Conservation (phyloP, 192 early-diverging fungal genomes). For the Funneliformis geosporum region DNA sequence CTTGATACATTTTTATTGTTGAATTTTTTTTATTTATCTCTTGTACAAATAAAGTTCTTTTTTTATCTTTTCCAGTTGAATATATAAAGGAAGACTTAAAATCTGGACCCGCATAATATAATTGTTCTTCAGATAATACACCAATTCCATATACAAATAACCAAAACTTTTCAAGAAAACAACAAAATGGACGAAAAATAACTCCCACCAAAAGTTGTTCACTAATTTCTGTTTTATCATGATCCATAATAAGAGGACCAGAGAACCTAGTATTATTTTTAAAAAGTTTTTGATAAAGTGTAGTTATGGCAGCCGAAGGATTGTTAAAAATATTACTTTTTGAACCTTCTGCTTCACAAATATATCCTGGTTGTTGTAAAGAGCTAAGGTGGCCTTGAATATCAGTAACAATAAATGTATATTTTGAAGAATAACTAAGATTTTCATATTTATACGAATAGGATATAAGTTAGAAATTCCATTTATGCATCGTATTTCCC, state of each 20-base stretch:
- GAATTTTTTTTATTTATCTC: neutral
- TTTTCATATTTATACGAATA: too few species aligned
- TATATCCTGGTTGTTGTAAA: too few species aligned
- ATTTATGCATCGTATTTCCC: too few species aligned
- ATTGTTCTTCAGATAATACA: neutral
- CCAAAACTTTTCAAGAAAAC: neutral
- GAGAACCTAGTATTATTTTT: too few species aligned
- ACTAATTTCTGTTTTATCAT: neutral
- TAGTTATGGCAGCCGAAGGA: too few species aligned
- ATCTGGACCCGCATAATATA: neutral
- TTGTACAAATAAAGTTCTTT: neutral
- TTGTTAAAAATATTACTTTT: neutral
- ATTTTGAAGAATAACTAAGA: too few species aligned
- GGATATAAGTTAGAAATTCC: too few species aligned
- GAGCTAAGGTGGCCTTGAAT: too few species aligned
- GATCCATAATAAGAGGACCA: neutral
- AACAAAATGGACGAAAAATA: neutral
- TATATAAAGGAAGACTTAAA: neutral
- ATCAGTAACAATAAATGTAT: too few species aligned
- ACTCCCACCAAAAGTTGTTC: neutral
- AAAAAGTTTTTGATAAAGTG: too few species aligned
- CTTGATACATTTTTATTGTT: too few species aligned
- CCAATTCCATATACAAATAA: slow-evolving; percentile 1
- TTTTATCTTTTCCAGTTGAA: neutral
- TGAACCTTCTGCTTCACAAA: too few species aligned